Evolutionary conservation across 2,329 filamentous ascomycete species (phyloP).

Genomic region (Cladosporium cucumerinum): DNA sequence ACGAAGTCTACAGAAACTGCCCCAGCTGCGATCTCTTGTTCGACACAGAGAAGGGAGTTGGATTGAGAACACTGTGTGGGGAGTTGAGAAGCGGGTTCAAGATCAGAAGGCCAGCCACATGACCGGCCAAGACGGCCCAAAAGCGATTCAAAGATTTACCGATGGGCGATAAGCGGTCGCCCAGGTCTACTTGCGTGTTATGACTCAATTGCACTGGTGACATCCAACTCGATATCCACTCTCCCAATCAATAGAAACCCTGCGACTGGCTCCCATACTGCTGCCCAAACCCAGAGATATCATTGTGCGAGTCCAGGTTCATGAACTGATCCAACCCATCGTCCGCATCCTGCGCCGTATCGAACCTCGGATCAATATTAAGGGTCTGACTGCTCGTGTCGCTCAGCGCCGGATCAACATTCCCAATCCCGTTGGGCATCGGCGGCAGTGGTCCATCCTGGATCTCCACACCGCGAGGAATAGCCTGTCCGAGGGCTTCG

Average conservation of each 20-base stretch:
- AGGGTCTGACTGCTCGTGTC: background rate
- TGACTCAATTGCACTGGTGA: background rate
- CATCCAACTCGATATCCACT: background rate
- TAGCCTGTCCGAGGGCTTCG: slow-evolving; percentile 42
- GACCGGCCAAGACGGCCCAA: background rate
- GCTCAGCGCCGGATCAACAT: slow-evolving; percentile 13
- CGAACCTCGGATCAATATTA: slow-evolving; percentile 32
- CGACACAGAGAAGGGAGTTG: background rate
- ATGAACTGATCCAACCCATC: slow-evolving; percentile 35
- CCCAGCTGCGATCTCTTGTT: background rate
- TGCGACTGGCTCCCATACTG: slow-evolving; percentile 23
- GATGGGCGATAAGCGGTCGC: background rate
- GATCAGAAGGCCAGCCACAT: background rate
- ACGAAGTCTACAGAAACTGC: background rate
- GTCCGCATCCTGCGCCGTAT: slow-evolving; percentile 26
- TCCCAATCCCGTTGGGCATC: background rate
- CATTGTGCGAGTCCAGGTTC: slow-evolving; percentile 23
- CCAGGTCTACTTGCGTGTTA: background rate
- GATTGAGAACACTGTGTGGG: no score
- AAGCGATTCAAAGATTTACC: background rate
- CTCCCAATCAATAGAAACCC: background rate
- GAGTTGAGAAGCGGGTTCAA: background rate
- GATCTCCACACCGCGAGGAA: slow-evolving; percentile 40
- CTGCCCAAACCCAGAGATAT: slow-evolving; percentile 30
- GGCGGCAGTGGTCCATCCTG: background rate